Evolutionary conservation across 495 filamentous ascomycete species (phyloP).

Genomic region (Clohesyomyces aquaticus): DNA sequence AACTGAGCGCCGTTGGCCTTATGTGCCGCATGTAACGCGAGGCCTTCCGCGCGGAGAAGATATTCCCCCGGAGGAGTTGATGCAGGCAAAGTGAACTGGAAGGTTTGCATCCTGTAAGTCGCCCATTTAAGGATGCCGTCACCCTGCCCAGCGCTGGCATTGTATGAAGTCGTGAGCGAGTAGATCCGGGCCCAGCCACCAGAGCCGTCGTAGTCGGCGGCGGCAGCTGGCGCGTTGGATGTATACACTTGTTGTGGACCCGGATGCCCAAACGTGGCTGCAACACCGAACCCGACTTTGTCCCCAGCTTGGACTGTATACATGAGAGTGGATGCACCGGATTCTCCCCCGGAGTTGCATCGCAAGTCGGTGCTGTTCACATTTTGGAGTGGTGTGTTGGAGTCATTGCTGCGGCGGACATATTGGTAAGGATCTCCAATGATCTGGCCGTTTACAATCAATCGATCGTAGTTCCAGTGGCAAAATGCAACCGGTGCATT

Average conservation of each 20-base stretch:
- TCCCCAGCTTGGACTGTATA: slow-evolving; percentile 20
- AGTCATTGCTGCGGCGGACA: slow-evolving; percentile 30
- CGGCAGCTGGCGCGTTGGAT: slow-evolving; percentile 43
- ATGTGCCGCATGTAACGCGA: slow-evolving; percentile 24
- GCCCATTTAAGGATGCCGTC: slow-evolving; percentile 23
- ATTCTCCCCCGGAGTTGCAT: slow-evolving; percentile 24
- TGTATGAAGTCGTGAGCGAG: slow-evolving; percentile 30
- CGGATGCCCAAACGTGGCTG: slow-evolving; percentile 26
- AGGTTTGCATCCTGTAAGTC: slow-evolving; percentile 15
- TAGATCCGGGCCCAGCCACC: slow-evolving; percentile 48
- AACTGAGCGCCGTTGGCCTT: slow-evolving; percentile 27
- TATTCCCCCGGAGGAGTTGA: slow-evolving; percentile 22
- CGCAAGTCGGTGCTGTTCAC: slow-evolving; percentile 33
- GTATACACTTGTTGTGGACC: slow-evolving; percentile 33
- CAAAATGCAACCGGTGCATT: background rate
- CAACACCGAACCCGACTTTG: slow-evolving; percentile 20
- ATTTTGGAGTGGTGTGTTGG: slow-evolving; percentile 19
- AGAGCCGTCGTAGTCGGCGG: slow-evolving; percentile 41
- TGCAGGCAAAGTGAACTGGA: slow-evolving; percentile 18
- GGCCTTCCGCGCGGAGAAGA: slow-evolving; percentile 21
- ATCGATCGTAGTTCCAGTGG: slow-evolving; percentile 31
- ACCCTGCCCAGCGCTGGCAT: slow-evolving; percentile 15
- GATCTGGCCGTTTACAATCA: slow-evolving; percentile 34
- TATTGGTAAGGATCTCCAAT: slow-evolving; percentile 31
- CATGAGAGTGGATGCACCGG: slow-evolving; percentile 3